These are phyloP conservation scores for Oryza rufipogon DNA, from an alignment of 176 grass and related monocot species.

Conservation along the genomic window DNA sequence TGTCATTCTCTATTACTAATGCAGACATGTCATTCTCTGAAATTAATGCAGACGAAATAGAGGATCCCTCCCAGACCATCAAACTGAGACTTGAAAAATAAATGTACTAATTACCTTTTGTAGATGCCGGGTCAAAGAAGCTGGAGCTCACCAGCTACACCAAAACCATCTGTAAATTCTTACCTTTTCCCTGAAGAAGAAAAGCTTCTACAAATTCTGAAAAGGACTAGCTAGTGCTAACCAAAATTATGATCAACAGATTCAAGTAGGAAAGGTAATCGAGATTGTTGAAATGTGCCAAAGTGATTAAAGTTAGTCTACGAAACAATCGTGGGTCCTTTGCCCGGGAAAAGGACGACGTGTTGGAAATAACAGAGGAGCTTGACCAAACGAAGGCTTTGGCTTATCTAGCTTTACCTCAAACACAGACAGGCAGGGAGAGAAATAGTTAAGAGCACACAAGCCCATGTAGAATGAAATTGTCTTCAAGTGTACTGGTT, in stretches of 20 bases:
- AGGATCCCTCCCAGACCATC: not conserved
- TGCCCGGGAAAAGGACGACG: not conserved
- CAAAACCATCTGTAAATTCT: not conserved
- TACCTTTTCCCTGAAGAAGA: not conserved
- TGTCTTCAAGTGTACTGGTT: not conserved
- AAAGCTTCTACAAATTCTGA: not conserved
- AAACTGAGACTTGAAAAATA: not conserved
- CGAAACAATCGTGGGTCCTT: not conserved
- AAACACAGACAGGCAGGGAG: not conserved
- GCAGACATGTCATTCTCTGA: not conserved
- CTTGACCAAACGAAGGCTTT: conserved; percentile 21
- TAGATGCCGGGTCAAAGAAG: conserved; percentile 40
- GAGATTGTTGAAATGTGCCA: not conserved
- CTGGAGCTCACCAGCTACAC: not conserved
- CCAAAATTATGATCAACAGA: conserved; percentile 8
- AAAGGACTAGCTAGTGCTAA: not conserved
- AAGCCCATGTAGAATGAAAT: not conserved
- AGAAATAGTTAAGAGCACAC: not conserved
- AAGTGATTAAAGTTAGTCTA: not conserved
- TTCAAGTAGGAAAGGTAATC: conserved; percentile 31
- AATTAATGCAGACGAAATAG: not conserved
- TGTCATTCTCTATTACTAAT: not conserved
- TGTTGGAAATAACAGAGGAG: conserved; percentile 19
- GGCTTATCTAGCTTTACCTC: not conserved
- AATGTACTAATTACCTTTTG: not conserved